Evolutionary conservation across 192 early-diverging fungal genomes (phyloP).

Genomic region (Linnemannia schmuckeri): DNA sequence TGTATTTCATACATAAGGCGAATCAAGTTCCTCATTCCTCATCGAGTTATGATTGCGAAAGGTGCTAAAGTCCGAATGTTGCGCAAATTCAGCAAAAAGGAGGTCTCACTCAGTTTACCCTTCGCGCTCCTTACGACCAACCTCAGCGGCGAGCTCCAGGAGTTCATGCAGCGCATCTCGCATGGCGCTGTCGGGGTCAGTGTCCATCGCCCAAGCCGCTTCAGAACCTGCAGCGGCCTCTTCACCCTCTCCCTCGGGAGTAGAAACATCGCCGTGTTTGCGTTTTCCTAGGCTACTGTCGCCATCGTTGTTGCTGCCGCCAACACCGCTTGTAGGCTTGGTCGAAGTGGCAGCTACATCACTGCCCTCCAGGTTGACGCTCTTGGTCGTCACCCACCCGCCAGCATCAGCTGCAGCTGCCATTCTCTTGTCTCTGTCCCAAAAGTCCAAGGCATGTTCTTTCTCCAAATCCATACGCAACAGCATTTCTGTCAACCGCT

Average conservation of each 20-base stretch:
- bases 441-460: neutral
- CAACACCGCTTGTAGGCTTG: neutral
- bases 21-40: too few species aligned
- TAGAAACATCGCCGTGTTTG: neutral
- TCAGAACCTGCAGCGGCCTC: neutral
- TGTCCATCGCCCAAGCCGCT: neutral
- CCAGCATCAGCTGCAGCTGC: neutral
- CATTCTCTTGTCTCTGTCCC: neutral
- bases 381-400: neutral
- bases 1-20: constrained; percentile 1
- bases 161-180: neutral
- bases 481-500: constrained; percentile 16
- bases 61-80: neutral
- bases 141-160: neutral
- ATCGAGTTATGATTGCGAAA: too few species aligned
- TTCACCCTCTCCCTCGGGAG: neutral
- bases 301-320: too few species aligned
- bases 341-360: neutral
- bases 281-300: neutral
- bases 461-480: constrained; percentile 25
- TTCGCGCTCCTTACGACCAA: neutral
- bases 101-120: neutral
- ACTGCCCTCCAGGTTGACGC: neutral
- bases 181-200: neutral
- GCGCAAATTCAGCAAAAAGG: neutral